A percentile compares a stretch with the other conserved stretches of the same genome.
These are phyloP conservation scores for Yamadazyma akitaensis DNA, from an alignment of 805 yeast genomes.

Conservation along the genomic window DNA sequence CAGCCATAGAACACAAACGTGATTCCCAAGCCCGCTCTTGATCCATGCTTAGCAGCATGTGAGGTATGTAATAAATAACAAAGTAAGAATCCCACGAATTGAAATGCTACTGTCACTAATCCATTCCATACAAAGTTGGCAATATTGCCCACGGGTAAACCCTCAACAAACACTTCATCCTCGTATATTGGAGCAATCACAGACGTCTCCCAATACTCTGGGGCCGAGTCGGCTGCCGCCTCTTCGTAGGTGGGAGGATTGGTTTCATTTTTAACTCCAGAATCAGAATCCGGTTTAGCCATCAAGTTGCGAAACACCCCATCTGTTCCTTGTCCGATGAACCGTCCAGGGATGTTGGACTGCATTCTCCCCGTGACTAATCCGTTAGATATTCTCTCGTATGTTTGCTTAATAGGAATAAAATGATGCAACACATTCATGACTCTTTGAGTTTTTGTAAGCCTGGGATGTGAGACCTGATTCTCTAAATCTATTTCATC, in stretches of 20 bases:
- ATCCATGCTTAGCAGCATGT: constrained; percentile 95
- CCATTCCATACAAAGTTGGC: constrained; percentile 88
- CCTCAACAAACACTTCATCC: constrained; percentile 92
- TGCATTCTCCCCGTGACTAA: constrained; percentile 42
- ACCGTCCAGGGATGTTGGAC: constrained; percentile 40
- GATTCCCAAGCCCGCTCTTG: constrained; percentile 86
- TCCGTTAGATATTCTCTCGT: constrained; percentile 41
- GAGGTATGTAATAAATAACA: constrained; percentile 92
- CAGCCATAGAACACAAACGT: constrained; percentile 70
- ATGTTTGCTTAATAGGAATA: constrained; percentile 40
- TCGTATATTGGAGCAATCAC: constrained; percentile 73
- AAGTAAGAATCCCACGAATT: constrained; percentile 86
- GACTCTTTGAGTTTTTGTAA: constrained; percentile 30
- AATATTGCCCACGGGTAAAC: constrained; percentile 91
- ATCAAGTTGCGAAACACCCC: constrained; percentile 91
- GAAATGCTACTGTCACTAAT: constrained; percentile 86
- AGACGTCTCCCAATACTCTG: constrained; percentile 95
- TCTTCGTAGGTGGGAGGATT: constrained; percentile 89
- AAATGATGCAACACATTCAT: constrained; percentile 30
- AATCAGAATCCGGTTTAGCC: constrained; percentile 75
- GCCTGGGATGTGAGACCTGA: constrained; percentile 19
- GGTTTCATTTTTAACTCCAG: constrained; percentile 40
- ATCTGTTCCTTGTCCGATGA: constrained; percentile 55
- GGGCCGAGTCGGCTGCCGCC: constrained; percentile 90
- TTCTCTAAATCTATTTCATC: constrained; percentile 25